Evolutionary conservation across 257 asterid genomes (phyloP), one percentile per base, ranked within the genome.

Genomic region (Fraxinus pennsylvanica): DNA sequence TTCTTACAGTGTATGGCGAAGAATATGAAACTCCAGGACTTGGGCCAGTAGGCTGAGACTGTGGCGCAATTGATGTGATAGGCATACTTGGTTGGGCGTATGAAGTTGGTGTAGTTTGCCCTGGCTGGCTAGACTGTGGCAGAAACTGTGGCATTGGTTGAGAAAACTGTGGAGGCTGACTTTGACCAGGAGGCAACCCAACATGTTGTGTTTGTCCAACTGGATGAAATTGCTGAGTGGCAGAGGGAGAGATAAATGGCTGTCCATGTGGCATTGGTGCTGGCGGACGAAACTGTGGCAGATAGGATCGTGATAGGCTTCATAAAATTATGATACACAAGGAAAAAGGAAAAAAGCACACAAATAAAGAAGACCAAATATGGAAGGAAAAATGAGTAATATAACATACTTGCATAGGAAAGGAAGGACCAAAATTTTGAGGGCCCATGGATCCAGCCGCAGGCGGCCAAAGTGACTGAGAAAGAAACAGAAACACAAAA

Each of bases 81-180:
- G 94, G 81, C 89, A 87, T 87, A 80, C 84, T 87, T 61, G 87
- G 79, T 75, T 90, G 96, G 84, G 87, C 82, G 75, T 86, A 91
- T 0, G 91, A 85, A 65, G 93, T 74, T 71, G 89, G 93, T 45
- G 85, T 80, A 72, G 76, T 85, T 75, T 80, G 90, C 63, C 91
- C 92, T 68, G 89, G 83, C 82, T 89, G 97, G 54, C 83, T 35
- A 41, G 91, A 90, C 41, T 90, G 86, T 32, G 79, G 85, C 85
- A 88, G 82, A 86, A 86, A 93, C 75, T 90, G 97, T 76, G 85
- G 98, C 88, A 84, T 84, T 72, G 87, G 84, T 83, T 93, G 98
- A 79, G 97, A 88, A 88, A 84, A 93, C 77, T 82, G 96, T 74
- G 87, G 89, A 10, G 72, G 86, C 67, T 91, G 97, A 84, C 79